Evolutionary conservation across 495 filamentous ascomycete genomes (phyloP).

Genomic region (Collariella sp.): DNA sequence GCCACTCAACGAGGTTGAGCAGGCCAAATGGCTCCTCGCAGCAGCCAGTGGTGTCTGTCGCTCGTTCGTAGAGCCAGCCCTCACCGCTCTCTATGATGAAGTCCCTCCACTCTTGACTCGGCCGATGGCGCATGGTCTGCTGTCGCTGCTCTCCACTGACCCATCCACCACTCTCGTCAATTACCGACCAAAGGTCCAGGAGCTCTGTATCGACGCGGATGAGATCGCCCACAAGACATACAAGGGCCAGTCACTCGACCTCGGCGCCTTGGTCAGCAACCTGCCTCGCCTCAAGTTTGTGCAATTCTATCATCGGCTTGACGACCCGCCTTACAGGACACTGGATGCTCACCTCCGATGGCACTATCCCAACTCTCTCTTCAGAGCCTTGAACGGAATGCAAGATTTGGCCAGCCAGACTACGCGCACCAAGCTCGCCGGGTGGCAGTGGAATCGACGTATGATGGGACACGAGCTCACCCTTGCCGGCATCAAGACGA

Average conservation of each 20-base stretch:
- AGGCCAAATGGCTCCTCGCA: slow-evolving; percentile 53
- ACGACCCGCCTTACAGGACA: slow-evolving; percentile 48
- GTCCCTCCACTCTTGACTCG: slow-evolving; percentile 50
- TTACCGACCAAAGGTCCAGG: slow-evolving; percentile 60
- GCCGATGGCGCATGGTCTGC: slow-evolving; percentile 37
- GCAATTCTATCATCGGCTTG: slow-evolving; percentile 46
- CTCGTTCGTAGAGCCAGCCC: slow-evolving; percentile 61
- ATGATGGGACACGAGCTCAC: slow-evolving; percentile 44
- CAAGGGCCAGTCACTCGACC: slow-evolving; percentile 33
- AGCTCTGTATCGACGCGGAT: slow-evolving; percentile 56
- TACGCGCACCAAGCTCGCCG: slow-evolving; percentile 39
- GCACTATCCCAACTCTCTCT: slow-evolving; percentile 52
- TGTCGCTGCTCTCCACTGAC: slow-evolving; percentile 27
- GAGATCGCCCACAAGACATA: slow-evolving; percentile 24
- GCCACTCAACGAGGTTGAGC: slow-evolving; percentile 48
- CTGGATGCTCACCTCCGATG: slow-evolving; percentile 47
- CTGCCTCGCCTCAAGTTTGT: slow-evolving; percentile 45
- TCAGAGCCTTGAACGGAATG: slow-evolving; percentile 41
- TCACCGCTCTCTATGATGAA: slow-evolving; percentile 65
- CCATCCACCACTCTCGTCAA: slow-evolving; percentile 38
- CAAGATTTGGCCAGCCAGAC: not conserved
- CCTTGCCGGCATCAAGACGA: slow-evolving; percentile 33
- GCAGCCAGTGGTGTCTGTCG: slow-evolving; percentile 53
- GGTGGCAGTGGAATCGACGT: slow-evolving; percentile 75
- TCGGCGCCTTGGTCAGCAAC: slow-evolving; percentile 33